Percentiles rank a stretch among this genome's conserved stretches.
Evolutionary conservation across 2,329 filamentous ascomycete species (phyloP).

Genomic region (Colletotrichum trifolii): DNA sequence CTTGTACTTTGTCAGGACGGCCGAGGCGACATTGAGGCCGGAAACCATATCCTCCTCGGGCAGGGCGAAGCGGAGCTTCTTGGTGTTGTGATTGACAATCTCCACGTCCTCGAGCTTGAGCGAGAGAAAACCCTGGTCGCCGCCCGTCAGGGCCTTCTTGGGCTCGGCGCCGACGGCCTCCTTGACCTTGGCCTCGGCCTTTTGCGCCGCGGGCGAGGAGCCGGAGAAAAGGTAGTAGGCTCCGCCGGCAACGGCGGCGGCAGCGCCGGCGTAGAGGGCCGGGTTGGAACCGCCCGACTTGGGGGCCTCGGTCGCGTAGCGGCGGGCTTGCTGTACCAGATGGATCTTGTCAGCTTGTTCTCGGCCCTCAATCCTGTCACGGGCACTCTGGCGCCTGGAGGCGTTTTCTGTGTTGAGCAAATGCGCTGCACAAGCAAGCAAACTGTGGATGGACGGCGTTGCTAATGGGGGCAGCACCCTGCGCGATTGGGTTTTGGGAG

Average conservation of each 20-base stretch:
- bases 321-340: constrained; percentile 54
- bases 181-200: constrained; percentile 66
- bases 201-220: constrained; percentile 58
- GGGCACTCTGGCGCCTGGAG: neutral
- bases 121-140: constrained; percentile 88
- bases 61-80: constrained; percentile 88
- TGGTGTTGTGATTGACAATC: constrained; percentile 92
- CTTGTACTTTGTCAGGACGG: constrained; percentile 92
- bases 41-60: constrained; percentile 86
- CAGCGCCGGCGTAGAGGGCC: constrained; percentile 70
- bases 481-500: constrained; percentile 18
- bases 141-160: constrained; percentile 76
- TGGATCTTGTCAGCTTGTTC: neutral
- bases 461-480: constrained; percentile 8
- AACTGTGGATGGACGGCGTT: neutral
- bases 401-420: neutral
- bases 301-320: constrained; percentile 75
- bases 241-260: constrained; percentile 66
- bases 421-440: neutral
- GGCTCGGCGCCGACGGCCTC: constrained; percentile 52
- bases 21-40: constrained; percentile 85
- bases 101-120: constrained; percentile 84
- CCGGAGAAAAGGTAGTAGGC: constrained; percentile 67
- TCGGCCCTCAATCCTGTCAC: no score
- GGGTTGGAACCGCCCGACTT: constrained; percentile 65